Percentiles rank a stretch among this genome's conserved stretches.
These are phyloP conservation scores for Diatrype stigma DNA, from an alignment of 2,329 filamentous ascomycete species.

Conservation along the genomic window DNA sequence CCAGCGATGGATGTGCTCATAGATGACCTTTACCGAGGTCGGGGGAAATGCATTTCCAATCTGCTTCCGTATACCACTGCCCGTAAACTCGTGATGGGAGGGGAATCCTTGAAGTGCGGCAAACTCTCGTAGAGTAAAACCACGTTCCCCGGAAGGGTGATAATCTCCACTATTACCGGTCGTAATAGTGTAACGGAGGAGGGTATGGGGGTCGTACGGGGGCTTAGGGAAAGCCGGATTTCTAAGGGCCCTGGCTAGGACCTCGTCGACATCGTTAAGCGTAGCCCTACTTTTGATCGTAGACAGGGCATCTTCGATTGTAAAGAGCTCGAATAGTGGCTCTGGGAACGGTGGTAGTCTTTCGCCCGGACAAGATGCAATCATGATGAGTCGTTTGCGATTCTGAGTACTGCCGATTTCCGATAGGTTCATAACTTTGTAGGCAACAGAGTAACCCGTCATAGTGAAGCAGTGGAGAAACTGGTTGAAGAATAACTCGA, in stretches of 20 bases:
- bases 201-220: conserved; percentile 40
- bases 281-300: conserved; percentile 19
- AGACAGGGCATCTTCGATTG: conserved; percentile 36
- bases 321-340: conserved; percentile 55
- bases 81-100: conserved; percentile 48
- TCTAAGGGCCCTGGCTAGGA: conserved; percentile 5
- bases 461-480: conserved; percentile 60
- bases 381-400: conserved; percentile 48
- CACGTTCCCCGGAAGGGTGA: conserved; percentile 58
- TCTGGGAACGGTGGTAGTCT: conserved; percentile 59
- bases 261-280: conserved; percentile 33
- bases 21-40: conserved; percentile 43
- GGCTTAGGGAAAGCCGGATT: conserved; percentile 23
- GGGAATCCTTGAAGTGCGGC: conserved; percentile 68
- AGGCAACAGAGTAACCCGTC: conserved; percentile 63
- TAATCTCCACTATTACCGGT: conserved; percentile 56
- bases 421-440: conserved; percentile 53
- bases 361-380: conserved; percentile 64
- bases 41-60: conserved; percentile 77
- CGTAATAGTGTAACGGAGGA: conserved; percentile 56
- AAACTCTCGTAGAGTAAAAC: conserved; percentile 62
- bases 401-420: conserved; percentile 46
- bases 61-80: conserved; percentile 48
- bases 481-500: conserved; percentile 48
- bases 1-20: conserved; percentile 39